Evolutionary conservation across 2,329 filamentous ascomycete genomes (phyloP), one percentile per base, ranked within the genome.

Genomic region (Microascus cirrosus): DNA sequence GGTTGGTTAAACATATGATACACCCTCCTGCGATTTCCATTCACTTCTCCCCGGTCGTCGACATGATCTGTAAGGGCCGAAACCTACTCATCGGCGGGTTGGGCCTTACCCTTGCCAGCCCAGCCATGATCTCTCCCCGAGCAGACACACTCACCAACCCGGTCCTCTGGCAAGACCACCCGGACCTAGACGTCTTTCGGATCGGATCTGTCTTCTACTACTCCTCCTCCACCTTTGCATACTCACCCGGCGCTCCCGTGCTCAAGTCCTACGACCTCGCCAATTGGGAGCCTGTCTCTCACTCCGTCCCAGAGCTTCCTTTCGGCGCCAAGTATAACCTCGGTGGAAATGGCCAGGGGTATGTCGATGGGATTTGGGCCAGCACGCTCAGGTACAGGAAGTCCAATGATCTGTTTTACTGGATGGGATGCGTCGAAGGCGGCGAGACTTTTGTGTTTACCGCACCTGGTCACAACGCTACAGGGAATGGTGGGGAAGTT

Each of bases 201-300:
- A 72, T 79, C 0, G 71, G 72, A 3, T 72, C 79, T 61, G 78
- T 66, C 52, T 83, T 74, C 65, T 83, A 82, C 66, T 79, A 77
- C 62, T 78, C 77, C 0, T 77, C 80, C 1, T 83, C 80, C 1
- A 81, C 73, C 7, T 79, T 83, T 63, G 77, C 79, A 56, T 83
- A 77, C 63, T 80, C 76, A 12, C 75, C 81, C 0, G 81, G 80
- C 11, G 81, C 80, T 0, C 80, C 81, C 0, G 71, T 84, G 2
- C 69, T 84, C 0, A 71, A 73, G 25, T 83, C 80, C 0, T 75
- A 76, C 55, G 79, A 84, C 63, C 73, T 84, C 0, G 73, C 78
- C 36, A 79, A 78, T 60, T 80, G 77, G 77, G 72, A 78, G 20
- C 63, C 68, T 3, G 65, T 77, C 24, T 70, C 72, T 4, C 76